Base-by-base conservation (phyloP, 306 rosid genomes). In the Clitoria ternatea region DNA sequence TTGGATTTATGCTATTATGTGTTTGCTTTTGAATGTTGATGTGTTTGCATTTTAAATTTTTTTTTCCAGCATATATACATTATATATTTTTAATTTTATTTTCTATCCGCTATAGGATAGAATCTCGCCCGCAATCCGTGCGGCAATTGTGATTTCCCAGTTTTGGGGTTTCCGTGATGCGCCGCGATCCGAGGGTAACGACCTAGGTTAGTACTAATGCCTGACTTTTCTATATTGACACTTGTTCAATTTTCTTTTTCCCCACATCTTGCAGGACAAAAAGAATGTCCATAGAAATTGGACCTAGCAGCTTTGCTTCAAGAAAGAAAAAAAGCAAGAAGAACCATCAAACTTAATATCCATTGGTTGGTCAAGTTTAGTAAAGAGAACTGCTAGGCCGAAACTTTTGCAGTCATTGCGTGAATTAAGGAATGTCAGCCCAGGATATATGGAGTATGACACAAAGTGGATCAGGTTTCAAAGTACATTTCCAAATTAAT, bases 251-350 rank as follows among this genome's bases (percentile, higher is more conserved):
- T 52, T 61, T 67, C 32, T 59, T 36, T 61, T 42, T 48, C 44
- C 67, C 43, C 6, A 0, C 47, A 47, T 40, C 23, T 56, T 82
- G 76, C 86, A 93, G 98, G 74, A 77, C 94, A 12, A 93, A 93
- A 77, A 88, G 98, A 83, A 85, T 85, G 87, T 82, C 98, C 18
- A 78, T 81, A 33, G 97, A 87, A 83, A 79, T 93, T 61, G 97
- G 96, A 78, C 98, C 94, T 2, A 82, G 97, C 83, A 89, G 92
- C 83, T 87, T 81, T 84, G 97, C 96, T 32, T 83, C 97, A 15
- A 89, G 96, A 77, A 91, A 94, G 88, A 93, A 93, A 87, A 94
- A 91, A 83, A 81, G 78, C 61, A 94, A 89, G 85, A 85, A 80
- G 73, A 75, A 56, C 63, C 57, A 47, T 0, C 32, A 33, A 44